These are phyloP conservation scores for Entomortierella lignicola DNA, from an alignment of 192 early-diverging fungal species.

Conservation along the genomic window DNA sequence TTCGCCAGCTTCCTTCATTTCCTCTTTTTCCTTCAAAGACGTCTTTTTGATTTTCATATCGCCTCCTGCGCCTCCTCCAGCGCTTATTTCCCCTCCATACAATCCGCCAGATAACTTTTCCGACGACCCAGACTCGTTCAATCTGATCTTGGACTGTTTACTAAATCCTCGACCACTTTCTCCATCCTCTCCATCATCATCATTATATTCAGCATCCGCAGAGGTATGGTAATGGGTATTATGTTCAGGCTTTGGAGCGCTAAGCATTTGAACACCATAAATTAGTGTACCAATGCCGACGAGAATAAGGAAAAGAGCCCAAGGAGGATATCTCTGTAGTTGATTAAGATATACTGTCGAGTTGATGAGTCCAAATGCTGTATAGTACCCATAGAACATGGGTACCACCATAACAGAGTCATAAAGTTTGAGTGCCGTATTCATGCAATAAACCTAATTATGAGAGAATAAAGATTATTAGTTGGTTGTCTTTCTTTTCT, in stretches of 20 bases:
- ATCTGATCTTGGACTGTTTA: too few relatives aligned
- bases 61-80: too few relatives aligned
- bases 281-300: slow-evolving; percentile 62
- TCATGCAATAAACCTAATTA: slow-evolving; percentile 68
- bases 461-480: too few relatives aligned
- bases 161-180: not conserved
- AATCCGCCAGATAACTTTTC: too few relatives aligned
- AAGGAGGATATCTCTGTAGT: slow-evolving; percentile 58
- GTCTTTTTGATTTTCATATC: too few relatives aligned
- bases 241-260: slow-evolving; percentile 49
- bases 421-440: slow-evolving; percentile 66
- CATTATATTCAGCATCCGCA: not conserved
- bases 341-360: slow-evolving; percentile 69
- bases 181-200: not conserved
- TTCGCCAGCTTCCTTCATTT: too few relatives aligned
- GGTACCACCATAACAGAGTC: slow-evolving; percentile 69
- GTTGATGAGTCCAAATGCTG: slow-evolving; percentile 68
- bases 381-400: slow-evolving; percentile 68
- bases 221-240: not conserved
- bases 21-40: too few relatives aligned
- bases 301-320: slow-evolving; percentile 61
- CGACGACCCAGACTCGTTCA: too few relatives aligned
- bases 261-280: slow-evolving; percentile 64
- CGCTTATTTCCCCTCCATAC: too few relatives aligned
- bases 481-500: too few relatives aligned